phyloP scores from a whole-genome alignment of 208 protist species.

The Naegleria gruberi region DNA sequence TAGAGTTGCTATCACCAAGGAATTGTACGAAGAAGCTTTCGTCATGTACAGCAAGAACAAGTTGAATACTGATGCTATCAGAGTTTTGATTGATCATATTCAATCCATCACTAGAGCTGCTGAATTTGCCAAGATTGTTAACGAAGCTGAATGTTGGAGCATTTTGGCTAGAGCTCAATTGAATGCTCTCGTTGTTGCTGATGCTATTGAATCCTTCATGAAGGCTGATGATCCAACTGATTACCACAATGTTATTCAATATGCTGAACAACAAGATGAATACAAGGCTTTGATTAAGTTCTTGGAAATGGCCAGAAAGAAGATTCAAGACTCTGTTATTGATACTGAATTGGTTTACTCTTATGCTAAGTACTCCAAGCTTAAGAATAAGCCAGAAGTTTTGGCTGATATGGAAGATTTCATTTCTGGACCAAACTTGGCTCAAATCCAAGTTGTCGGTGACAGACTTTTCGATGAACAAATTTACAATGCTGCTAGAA shows the following conservation, averaged over 20 bases:
- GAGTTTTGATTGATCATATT: slow-evolving; percentile 93
- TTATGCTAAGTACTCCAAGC: slow-evolving; percentile 86
- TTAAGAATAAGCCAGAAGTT: slow-evolving; percentile 37
- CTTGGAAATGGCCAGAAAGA: slow-evolving; percentile 92
- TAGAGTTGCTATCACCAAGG: slow-evolving; percentile 76
- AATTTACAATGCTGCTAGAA: slow-evolving; percentile 93
- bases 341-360: slow-evolving; percentile 96
- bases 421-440: slow-evolving; percentile 89
- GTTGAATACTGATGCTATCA: slow-evolving; percentile 87
- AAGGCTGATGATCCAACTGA: slow-evolving; percentile 89
- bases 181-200: slow-evolving; percentile 66
- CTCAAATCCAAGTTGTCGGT: slow-evolving; percentile 86
- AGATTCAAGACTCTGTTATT: slow-evolving; percentile 74
- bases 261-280: slow-evolving; percentile 71
- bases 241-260: slow-evolving; percentile 78
- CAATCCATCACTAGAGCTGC: slow-evolving; percentile 81
- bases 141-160: slow-evolving; percentile 82
- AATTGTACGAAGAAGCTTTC: slow-evolving; percentile 97
- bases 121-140: slow-evolving; percentile 85
- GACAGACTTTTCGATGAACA: slow-evolving; percentile 94
- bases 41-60: slow-evolving; percentile 96
- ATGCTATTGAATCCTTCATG: slow-evolving; percentile 95
- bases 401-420: slow-evolving; percentile 98
- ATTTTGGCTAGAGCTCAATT: slow-evolving; percentile 91
- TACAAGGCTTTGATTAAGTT: slow-evolving; percentile 95